A percentile compares a stretch with the other conserved stretches of the same genome.
Evolutionary conservation across 345 rosid genomes (phyloP).

Genomic region (Lenwebbia sp.): DNA sequence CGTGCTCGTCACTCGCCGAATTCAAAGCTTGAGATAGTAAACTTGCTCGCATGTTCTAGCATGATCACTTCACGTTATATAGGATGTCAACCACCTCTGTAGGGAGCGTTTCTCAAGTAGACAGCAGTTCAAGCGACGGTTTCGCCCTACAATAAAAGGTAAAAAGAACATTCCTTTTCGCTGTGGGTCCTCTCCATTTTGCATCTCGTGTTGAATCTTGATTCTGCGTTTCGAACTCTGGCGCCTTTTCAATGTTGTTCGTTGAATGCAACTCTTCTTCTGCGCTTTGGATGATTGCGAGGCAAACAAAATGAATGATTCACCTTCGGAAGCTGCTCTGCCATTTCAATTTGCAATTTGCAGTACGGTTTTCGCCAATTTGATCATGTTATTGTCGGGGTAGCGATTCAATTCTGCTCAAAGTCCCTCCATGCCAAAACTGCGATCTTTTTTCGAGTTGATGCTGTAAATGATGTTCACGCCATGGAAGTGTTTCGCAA

Average conservation of each 20-base stretch:
- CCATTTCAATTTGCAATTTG: neutral
- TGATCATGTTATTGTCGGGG: neutral
- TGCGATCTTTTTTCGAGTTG: neutral
- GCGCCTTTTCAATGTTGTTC: neutral
- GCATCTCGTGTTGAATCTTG: neutral
- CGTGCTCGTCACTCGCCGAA: neutral
- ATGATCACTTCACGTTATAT: neutral
- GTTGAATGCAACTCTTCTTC: neutral
- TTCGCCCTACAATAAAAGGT: neutral
- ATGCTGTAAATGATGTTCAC: neutral
- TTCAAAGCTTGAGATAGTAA: neutral
- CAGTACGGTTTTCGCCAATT: neutral
- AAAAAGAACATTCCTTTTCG: neutral
- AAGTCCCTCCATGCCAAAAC: neutral
- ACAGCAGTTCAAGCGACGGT: neutral
- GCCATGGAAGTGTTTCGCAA: neutral
- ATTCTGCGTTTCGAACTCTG: neutral
- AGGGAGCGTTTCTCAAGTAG: neutral
- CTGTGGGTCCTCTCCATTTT: neutral
- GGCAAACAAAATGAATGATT: neutral
- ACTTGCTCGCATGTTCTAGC: neutral
- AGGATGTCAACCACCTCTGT: neutral
- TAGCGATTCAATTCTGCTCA: neutral
- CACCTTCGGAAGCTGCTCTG: neutral
- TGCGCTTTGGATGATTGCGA: neutral